Evolutionary conservation across 106 monocot genomes (phyloP).

Genomic region (Dioscorea alata): DNA sequence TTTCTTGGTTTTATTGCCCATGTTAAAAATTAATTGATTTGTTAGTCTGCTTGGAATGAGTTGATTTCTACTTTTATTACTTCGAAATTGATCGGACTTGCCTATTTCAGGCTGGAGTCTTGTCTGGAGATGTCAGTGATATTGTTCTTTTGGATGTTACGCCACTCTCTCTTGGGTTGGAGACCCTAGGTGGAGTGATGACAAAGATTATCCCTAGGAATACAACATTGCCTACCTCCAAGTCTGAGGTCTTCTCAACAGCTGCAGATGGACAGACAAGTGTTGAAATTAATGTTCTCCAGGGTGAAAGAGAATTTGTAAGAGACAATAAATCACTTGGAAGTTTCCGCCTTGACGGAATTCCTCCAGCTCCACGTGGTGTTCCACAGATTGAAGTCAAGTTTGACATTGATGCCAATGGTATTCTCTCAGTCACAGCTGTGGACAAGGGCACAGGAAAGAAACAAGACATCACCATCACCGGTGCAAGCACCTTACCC

Average conservation of each 20-base stretch:
- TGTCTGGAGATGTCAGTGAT: constrained; percentile 86
- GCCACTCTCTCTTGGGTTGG: constrained; percentile 75
- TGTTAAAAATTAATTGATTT: too few relatives aligned
- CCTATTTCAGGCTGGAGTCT: constrained; percentile 66
- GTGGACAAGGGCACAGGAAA: constrained; percentile 74
- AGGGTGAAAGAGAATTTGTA: constrained; percentile 91
- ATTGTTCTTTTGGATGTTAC: constrained; percentile 88
- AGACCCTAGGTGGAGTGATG: constrained; percentile 91
- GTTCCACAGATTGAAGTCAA: constrained; percentile 92
- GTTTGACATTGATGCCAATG: constrained; percentile 93
- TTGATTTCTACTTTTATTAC: too few relatives aligned
- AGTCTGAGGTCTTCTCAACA: constrained; percentile 92
- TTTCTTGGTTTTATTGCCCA: too few relatives aligned
- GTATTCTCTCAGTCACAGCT: constrained; percentile 81
- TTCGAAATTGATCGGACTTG: not conserved
- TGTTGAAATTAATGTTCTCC: constrained; percentile 85
- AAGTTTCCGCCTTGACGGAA: constrained; percentile 88
- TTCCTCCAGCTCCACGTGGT: constrained; percentile 82
- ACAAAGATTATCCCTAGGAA: constrained; percentile 93
- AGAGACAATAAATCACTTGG: constrained; percentile 88
- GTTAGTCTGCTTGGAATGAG: too few relatives aligned
- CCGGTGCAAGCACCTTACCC: constrained; percentile 66
- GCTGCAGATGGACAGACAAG: constrained; percentile 92
- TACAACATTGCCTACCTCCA: constrained; percentile 85
- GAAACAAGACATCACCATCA: constrained; percentile 78